These are phyloP conservation scores for Amauroascus verrucosus DNA, from an alignment of 2,329 filamentous ascomycete genomes.

Conservation along the genomic window DNA sequence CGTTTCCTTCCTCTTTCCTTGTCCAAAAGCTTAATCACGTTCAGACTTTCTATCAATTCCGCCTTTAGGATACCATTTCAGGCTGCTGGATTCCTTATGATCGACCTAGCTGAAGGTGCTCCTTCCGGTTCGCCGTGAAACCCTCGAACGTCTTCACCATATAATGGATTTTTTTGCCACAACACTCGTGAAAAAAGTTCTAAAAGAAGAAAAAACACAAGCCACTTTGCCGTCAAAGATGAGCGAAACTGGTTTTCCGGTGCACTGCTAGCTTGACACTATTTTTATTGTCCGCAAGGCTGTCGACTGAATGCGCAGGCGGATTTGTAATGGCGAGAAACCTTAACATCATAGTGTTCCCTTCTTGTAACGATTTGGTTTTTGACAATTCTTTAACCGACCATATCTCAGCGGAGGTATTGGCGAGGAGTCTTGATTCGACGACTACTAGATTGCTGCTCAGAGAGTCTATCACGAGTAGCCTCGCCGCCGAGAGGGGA, in stretches of 20 bases:
- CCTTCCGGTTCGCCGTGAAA: background rate
- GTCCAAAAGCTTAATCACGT: no score
- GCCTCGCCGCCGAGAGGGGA: background rate
- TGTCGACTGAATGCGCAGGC: background rate
- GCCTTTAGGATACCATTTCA: background rate
- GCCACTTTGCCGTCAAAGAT: background rate
- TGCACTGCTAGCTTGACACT: background rate
- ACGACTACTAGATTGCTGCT: background rate
- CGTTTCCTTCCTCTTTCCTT: background rate
- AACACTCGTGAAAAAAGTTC: background rate
- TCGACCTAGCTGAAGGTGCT: background rate
- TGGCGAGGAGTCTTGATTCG: background rate
- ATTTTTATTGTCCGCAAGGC: background rate
- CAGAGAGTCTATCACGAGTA: background rate
- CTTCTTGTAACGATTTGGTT: background rate
- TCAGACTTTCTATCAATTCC: no score
- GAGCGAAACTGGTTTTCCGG: background rate
- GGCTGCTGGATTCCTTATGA: background rate
- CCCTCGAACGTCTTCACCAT: background rate
- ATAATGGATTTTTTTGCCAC: background rate
- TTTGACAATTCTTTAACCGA: background rate
- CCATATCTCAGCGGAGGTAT: constrained; percentile 4
- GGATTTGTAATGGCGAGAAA: background rate
- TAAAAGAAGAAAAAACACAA: background rate
- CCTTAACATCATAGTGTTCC: background rate